Conservation (phyloP, 2,329 filamentous ascomycete species). For the Byssochlamys sp. region DNA sequence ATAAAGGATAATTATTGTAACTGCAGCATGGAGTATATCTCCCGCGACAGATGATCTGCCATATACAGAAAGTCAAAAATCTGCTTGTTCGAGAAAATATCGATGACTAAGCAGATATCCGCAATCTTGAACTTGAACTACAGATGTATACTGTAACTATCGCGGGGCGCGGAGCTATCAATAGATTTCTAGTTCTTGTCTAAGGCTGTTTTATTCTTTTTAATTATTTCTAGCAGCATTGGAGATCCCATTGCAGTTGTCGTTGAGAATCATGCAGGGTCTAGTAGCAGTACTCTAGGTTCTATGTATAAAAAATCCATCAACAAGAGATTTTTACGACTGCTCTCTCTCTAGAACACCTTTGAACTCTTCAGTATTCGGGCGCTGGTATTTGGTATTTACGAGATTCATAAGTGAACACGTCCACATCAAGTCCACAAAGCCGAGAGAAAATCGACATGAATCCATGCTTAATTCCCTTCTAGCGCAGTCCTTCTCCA, state of each 20-base stretch:
- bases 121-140: neutral
- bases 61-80: neutral
- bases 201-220: neutral
- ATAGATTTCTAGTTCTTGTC: neutral
- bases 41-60: neutral
- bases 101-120: constrained; percentile 9
- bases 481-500: neutral
- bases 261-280: neutral
- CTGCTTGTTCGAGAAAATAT: constrained; percentile 1
- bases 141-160: neutral
- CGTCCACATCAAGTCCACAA: no score
- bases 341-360: no score
- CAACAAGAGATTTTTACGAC: no score
- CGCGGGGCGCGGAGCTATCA: neutral
- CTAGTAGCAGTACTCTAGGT: neutral
- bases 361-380: no score
- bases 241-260: neutral
- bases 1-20: neutral
- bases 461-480: no score
- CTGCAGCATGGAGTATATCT: neutral
- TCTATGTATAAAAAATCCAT: no score
- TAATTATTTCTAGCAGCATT: neutral
- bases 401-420: no score
- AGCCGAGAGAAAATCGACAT: no score
- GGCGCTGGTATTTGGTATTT: no score